These are phyloP conservation scores for Sherardia arvensis DNA, from an alignment of 257 asterid genomes.

Conservation along the genomic window DNA sequence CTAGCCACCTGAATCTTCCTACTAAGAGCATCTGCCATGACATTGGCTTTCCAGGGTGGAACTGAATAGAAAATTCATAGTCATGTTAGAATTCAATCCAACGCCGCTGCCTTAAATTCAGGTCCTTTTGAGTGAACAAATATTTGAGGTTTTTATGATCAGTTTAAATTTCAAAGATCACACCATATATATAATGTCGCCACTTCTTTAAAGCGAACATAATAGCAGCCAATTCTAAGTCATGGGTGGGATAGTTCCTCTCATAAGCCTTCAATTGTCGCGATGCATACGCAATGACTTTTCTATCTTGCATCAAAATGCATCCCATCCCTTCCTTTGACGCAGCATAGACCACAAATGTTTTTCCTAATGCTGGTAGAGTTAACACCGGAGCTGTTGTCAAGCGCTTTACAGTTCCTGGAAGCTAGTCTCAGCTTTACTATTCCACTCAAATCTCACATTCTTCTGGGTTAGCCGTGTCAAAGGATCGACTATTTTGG, in stretches of 20 bases:
- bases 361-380: background rate
- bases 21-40: too few species aligned
- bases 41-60: background rate
- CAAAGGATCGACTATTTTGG: background rate
- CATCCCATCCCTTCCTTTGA: background rate
- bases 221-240: background rate
- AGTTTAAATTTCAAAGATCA: background rate
- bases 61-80: background rate
- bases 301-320: background rate
- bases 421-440: background rate
- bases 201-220: background rate
- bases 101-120: background rate
- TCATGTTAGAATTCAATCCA: background rate
- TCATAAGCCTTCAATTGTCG: background rate
- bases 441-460: background rate
- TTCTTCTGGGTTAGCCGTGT: background rate
- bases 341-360: background rate
- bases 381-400: background rate
- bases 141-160: background rate
- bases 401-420: background rate
- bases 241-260: background rate
- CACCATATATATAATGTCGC: background rate
- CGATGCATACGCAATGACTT: background rate
- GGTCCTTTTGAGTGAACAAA: background rate
- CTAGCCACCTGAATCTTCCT: background rate